phyloP scores from a whole-genome alignment of 108 stramenopile genomes.

The Fragilariopsis cylindrus region DNA sequence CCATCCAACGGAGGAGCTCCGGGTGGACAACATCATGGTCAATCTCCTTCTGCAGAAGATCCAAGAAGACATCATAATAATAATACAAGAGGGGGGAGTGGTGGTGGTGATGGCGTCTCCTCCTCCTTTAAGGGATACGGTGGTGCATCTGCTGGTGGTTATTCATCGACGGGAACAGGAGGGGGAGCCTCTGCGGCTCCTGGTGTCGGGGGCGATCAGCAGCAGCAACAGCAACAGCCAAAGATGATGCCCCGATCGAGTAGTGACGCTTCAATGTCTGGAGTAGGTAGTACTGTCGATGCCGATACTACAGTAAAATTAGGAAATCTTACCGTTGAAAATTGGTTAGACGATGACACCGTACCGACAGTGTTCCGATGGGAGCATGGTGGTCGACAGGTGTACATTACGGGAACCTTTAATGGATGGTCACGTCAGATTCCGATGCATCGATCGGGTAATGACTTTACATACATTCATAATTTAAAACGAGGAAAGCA shows the following conservation, averaged over 20 bases:
- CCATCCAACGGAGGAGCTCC: conserved; percentile 35
- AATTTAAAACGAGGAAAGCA: conserved; percentile 95
- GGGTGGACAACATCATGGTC: conserved; percentile 23
- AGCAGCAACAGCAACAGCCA: conserved; percentile 14
- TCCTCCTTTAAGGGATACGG: conserved; percentile 19
- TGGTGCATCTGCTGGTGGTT: conserved; percentile 11
- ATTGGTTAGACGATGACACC: conserved; percentile 78
- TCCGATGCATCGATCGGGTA: conserved; percentile 99
- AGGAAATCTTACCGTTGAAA: conserved; percentile 23
- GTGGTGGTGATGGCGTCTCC: not conserved
- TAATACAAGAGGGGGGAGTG: conserved; percentile 3
- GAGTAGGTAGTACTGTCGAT: conserved; percentile 18
- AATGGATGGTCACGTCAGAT: conserved; percentile 98
- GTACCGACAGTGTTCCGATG: conserved; percentile 98
- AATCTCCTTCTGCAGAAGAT: conserved; percentile 17
- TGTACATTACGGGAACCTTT: conserved; percentile 99
- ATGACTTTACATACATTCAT: conserved; percentile 99
- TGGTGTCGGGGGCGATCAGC: conserved; percentile 19
- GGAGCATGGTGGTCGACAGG: conserved; percentile 98
- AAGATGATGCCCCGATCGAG: conserved; percentile 15
- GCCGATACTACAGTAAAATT: conserved; percentile 33
- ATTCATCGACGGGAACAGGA: conserved; percentile 5
- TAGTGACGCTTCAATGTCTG: conserved; percentile 50
- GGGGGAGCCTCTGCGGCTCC: conserved; percentile 3
- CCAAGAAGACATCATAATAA: conserved; percentile 4